These are phyloP conservation scores for Pestalotiopsis sp. DNA, from an alignment of 2,329 filamentous ascomycete genomes.

Conservation along the genomic window DNA sequence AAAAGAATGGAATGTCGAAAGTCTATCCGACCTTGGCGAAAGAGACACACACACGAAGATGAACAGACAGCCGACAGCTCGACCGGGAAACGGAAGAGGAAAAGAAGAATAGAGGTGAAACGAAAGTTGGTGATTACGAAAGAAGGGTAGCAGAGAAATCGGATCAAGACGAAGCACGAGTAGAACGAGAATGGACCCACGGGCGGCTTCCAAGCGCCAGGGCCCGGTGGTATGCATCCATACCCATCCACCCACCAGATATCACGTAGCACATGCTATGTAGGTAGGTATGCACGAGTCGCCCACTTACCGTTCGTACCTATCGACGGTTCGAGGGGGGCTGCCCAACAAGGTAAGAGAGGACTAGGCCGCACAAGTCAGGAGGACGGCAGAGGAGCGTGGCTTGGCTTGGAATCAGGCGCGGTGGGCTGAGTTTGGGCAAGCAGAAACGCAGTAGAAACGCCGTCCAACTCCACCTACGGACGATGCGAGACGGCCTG, in stretches of 20 bases:
- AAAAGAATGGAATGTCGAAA: constrained; percentile 29
- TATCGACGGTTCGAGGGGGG: neutral
- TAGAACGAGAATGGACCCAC: neutral
- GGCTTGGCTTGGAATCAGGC: constrained; percentile 3
- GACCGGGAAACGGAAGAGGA: constrained; percentile 23
- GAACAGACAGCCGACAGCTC: constrained; percentile 23
- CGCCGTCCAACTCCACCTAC: constrained; percentile 20
- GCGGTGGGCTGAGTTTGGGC: constrained; percentile 5
- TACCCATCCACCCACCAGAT: neutral
- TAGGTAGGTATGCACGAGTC: constrained; percentile 8
- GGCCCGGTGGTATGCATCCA: constrained; percentile 14
- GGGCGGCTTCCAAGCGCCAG: constrained; percentile 29
- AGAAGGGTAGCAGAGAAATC: constrained; percentile 17
- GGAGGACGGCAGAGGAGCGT: constrained; percentile 16
- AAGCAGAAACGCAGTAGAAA: constrained; percentile 28
- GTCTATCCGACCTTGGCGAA: constrained; percentile 25
- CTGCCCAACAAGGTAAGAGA: neutral
- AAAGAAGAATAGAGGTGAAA: constrained; percentile 18
- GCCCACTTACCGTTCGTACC: neutral
- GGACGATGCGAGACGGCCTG: constrained; percentile 12
- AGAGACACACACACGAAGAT: constrained; percentile 16
- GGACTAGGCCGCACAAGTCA: constrained; percentile 12
- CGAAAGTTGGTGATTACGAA: constrained; percentile 23
- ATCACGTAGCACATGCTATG: neutral
- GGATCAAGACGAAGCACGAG: constrained; percentile 22